Percentiles rank a stretch among this genome's conserved stretches.
Evolutionary conservation across 306 rosid genomes (phyloP).

Genomic region (Vigna nakashimae): DNA sequence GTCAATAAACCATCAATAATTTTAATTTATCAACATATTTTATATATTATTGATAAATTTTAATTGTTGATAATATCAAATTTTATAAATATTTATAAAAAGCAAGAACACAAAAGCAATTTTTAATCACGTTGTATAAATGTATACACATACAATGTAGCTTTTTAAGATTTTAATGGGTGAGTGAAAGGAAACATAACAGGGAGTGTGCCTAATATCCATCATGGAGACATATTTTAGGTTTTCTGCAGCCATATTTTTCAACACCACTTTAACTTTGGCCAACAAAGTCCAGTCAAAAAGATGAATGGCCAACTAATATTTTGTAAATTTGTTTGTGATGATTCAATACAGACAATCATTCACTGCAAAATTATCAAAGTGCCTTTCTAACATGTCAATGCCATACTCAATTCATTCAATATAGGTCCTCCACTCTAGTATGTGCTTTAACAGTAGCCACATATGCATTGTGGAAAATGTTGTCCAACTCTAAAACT

Average conservation of each 20-base stretch:
- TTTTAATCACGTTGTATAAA: too few relatives aligned
- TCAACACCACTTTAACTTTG: slow-evolving; percentile 16
- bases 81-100: too few relatives aligned
- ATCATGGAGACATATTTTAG: too few relatives aligned
- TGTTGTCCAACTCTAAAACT: not conserved
- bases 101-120: too few relatives aligned
- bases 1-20: too few relatives aligned
- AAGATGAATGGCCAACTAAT: slow-evolving; percentile 22
- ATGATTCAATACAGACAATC: slow-evolving; percentile 6
- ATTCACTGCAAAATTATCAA: not conserved
- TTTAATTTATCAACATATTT: too few relatives aligned
- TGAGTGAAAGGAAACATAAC: too few relatives aligned
- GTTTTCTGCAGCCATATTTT: not conserved
- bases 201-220: not conserved
- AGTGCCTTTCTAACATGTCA: slow-evolving; percentile 1
- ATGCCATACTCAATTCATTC: slow-evolving; percentile 24
- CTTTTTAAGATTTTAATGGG: too few relatives aligned
- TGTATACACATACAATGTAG: too few relatives aligned
- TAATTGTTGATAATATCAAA: too few relatives aligned
- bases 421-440: not conserved
- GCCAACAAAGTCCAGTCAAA: slow-evolving; percentile 48
- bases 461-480: not conserved
- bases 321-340: slow-evolving; percentile 29
- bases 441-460: not conserved
- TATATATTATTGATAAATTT: too few relatives aligned